These are phyloP conservation scores for Pseudonitzschia multistriata DNA, from an alignment of 108 stramenopile genomes.

Conservation along the genomic window DNA sequence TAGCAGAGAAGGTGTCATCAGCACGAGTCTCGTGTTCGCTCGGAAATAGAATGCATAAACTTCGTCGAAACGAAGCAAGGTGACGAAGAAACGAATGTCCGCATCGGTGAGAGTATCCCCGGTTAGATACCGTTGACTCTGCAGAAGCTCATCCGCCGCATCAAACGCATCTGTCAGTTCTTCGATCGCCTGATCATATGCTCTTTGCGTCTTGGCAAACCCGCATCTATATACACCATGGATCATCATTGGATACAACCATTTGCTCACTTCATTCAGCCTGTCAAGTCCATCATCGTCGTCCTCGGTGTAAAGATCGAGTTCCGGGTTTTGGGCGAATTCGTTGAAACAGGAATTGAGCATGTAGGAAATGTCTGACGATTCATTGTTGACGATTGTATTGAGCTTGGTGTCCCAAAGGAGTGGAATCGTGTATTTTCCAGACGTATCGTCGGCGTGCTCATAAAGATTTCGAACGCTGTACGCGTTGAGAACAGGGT, in stretches of 20 bases:
- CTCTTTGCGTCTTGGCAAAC: conserved; percentile 90
- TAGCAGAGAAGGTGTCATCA: conserved; percentile 79
- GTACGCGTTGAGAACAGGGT: conserved; percentile 45
- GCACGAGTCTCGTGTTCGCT: conserved; percentile 79
- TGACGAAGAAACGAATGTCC: conserved; percentile 94
- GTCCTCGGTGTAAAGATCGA: conserved; percentile 90
- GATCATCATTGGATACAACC: conserved; percentile 91
- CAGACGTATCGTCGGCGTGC: conserved; percentile 61
- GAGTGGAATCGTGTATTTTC: conserved; percentile 95
- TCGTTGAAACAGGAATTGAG: conserved; percentile 90
- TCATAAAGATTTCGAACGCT: conserved; percentile 56
- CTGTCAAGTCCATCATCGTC: conserved; percentile 68
- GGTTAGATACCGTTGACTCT: conserved; percentile 73
- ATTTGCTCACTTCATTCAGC: conserved; percentile 74
- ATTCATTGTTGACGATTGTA: conserved; percentile 98
- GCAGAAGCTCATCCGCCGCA: conserved; percentile 68
- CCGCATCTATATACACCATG: conserved; percentile 98
- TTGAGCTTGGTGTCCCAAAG: conserved; percentile 92
- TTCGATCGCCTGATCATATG: conserved; percentile 88
- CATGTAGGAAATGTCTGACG: conserved; percentile 96
- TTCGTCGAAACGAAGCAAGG: conserved; percentile 94
- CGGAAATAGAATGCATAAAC: conserved; percentile 93
- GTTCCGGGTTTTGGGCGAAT: conserved; percentile 60
- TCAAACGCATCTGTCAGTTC: conserved; percentile 92
- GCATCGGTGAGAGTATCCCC: conserved; percentile 89